Evolutionary conservation across 352 stramenopile species (phyloP).

Genomic region (Hyaloperonospora brassicae): DNA sequence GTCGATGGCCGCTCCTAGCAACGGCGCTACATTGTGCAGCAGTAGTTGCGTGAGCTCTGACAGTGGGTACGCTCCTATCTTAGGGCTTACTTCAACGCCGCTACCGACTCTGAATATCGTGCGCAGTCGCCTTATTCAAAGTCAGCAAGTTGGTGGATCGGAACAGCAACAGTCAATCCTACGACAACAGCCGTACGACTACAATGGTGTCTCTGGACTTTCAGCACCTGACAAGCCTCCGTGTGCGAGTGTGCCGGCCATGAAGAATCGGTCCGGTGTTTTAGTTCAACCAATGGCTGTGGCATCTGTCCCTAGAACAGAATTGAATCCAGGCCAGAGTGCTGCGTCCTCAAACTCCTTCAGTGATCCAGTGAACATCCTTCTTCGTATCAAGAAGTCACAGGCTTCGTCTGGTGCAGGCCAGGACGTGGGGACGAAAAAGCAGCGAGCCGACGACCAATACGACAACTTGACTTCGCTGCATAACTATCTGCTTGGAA

Average conservation of each 20-base stretch:
- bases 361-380: constrained; percentile 66
- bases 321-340: constrained; percentile 18
- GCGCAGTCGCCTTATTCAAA: constrained; percentile 51
- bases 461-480: constrained; percentile 48
- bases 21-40: constrained; percentile 15
- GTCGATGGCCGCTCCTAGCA: constrained; percentile 9
- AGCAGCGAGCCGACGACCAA: constrained; percentile 33
- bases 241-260: constrained; percentile 6
- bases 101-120: constrained; percentile 60
- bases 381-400: constrained; percentile 75
- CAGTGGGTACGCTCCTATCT: constrained; percentile 11
- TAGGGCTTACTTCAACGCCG: constrained; percentile 25
- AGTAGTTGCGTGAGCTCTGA: constrained; percentile 21
- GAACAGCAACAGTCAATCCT: constrained; percentile 18
- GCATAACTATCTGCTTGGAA: constrained; percentile 61
- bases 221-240: constrained; percentile 12
- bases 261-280: constrained; percentile 23
- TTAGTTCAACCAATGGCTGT: constrained; percentile 18
- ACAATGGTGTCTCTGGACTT: constrained; percentile 24
- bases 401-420: constrained; percentile 24
- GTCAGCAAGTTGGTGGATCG: constrained; percentile 25
- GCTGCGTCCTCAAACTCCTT: constrained; percentile 48
- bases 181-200: constrained; percentile 21
- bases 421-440: constrained; percentile 24
- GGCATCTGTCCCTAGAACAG: constrained; percentile 12